A percentile compares a stretch with the other conserved stretches of the same genome.
Evolutionary conservation across 2,329 filamentous ascomycete genomes (phyloP).

Genomic region (Neonectria coccinea): DNA sequence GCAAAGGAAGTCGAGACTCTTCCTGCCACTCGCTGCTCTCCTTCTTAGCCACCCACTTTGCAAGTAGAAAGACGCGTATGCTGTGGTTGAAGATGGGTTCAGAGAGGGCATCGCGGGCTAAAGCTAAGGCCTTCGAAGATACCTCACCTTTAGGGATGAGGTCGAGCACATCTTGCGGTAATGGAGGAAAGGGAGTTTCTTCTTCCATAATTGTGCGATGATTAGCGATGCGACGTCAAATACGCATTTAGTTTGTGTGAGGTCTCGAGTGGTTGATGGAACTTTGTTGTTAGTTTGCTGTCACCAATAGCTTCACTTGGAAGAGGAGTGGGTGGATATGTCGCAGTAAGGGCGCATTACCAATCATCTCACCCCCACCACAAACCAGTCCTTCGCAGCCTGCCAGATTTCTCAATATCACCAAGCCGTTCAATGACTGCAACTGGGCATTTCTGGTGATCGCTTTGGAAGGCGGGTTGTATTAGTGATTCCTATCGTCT

Average conservation of each 20-base stretch:
- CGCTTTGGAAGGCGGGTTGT: too few relatives aligned
- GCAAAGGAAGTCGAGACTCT: conserved; percentile 30
- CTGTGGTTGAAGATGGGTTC: conserved; percentile 48
- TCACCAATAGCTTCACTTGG: neutral
- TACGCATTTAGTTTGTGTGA: neutral
- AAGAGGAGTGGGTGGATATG: neutral
- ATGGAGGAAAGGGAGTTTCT: neutral
- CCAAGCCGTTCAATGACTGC: too few relatives aligned
- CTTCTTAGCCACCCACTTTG: conserved; percentile 38
- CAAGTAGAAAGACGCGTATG: conserved; percentile 45
- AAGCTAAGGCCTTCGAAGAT: conserved; percentile 34
- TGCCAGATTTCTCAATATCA: neutral
- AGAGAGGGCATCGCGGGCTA: conserved; percentile 36
- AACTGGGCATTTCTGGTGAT: too few relatives aligned
- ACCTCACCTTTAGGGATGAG: conserved; percentile 31
- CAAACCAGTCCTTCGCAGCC: neutral
- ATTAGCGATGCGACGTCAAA: too few relatives aligned
- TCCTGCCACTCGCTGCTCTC: conserved; percentile 31
- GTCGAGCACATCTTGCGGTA: conserved; percentile 10
- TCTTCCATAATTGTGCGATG: neutral
- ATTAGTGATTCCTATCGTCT: neutral
- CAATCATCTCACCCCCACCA: conserved; percentile 2
- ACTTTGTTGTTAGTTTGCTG: neutral
- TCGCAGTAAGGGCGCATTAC: neutral
- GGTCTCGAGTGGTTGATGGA: neutral